Base-by-base conservation (phyloP, 352 stramenopile genomes). In the Pythium graminicola region DNA sequence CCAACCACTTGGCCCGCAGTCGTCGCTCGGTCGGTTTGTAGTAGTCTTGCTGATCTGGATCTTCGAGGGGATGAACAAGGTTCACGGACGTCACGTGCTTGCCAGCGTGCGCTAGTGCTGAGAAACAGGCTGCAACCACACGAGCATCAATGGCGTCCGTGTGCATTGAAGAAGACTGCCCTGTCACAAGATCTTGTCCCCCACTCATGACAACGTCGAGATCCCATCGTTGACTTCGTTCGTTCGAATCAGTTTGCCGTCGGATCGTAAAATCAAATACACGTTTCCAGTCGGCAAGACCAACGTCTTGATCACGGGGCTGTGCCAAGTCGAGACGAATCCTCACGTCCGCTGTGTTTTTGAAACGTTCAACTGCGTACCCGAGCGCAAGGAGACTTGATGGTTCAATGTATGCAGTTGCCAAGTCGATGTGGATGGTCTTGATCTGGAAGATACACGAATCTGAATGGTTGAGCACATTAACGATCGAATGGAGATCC, bases 1-100 rank as follows among this genome's bases (percentile, higher is more conserved):
- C 42, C 0, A 54, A 22, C 43, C 44, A 60, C 44, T 60, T 53
- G 43, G 53, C 52, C 2, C 52, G 52, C 0, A 43, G 20, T 17
- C 35, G 35, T 36, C 53, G 31, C 1, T 41, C 43, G 14, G 33
- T 33, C 7, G 33, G 36, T 17, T 35, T 36, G 11, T 50, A 28
- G 6, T 9, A 11, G 17, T 51, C 44, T 28, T 19, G 17, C 5
- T 36, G 19, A 13, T 22, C 8, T 6, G 22, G 10, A 9, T 52
- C 53, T 29, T 52, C 53, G 2, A 60, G 44, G 4, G 20, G 16
- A 5, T 31, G 38, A 2, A 36, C 13, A 13, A 60, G 17, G 7
- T 16, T 22, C 10, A 60, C 27, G 3, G 44, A 49, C 13, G 33
- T 49, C 16, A 60, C 53, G 29, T 54, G 28, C 35, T 32, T 20